Evolutionary conservation across 1,139 yeast species (phyloP).

Genomic region (Kodamaea suecica): DNA sequence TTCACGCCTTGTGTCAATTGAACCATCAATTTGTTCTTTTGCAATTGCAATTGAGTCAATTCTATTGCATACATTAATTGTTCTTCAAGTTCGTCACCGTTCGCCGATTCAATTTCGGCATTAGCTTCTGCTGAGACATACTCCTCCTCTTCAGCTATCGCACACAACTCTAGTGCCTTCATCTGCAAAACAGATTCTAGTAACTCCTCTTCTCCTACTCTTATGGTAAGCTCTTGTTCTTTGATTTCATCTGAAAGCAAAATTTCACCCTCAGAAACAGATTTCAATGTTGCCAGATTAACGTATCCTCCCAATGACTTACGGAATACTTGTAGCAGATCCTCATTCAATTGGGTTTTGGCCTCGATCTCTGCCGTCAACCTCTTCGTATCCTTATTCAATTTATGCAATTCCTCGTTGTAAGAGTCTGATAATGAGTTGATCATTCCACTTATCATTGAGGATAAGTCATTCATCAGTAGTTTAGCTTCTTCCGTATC

Average conservation of each 20-base stretch:
- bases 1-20: conserved; percentile 36
- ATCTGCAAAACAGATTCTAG: conserved; percentile 16
- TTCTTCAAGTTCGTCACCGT: conserved; percentile 20
- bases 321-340: conserved; percentile 14
- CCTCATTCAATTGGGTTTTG: conserved; percentile 19
- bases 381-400: conserved; percentile 21
- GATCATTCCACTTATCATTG: conserved; percentile 42
- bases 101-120: conserved; percentile 9
- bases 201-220: conserved; percentile 34
- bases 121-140: conserved; percentile 16
- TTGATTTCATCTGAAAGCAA: conserved; percentile 21
- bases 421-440: conserved; percentile 45
- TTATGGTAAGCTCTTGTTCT: conserved; percentile 28
- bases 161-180: conserved; percentile 46
- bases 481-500: conserved; percentile 14
- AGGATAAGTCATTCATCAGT: conserved; percentile 33
- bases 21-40: conserved; percentile 44
- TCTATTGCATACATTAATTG: conserved; percentile 33
- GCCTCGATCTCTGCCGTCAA: conserved; percentile 20
- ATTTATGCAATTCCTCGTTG: conserved; percentile 20
- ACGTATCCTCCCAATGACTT: conserved; percentile 6
- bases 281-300: conserved; percentile 15
- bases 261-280: conserved; percentile 30
- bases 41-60: conserved; percentile 52
- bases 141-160: conserved; percentile 49